Base-by-base conservation (phyloP, 768 basidiomycete species). In the Podaxis carcinomalis region DNA sequence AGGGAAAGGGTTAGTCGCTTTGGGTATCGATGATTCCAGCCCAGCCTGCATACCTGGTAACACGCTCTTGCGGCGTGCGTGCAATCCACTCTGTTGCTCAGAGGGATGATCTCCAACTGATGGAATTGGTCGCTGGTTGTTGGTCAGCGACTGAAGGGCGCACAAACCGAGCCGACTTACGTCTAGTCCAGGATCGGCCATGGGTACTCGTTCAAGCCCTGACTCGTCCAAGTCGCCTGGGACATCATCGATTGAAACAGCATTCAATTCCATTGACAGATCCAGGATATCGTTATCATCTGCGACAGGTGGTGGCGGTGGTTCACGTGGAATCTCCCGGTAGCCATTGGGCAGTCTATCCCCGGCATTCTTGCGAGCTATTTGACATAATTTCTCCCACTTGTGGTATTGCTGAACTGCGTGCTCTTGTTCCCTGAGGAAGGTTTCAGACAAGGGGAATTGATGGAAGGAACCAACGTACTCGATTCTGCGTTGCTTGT, bases 61-160 rank as follows among this genome's bases (percentile, higher is more conserved):
- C 51, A 96, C 95, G 68, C 93, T 96, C 80, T 95, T 97, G 73
- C 96, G 84, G 67, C 96, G 87, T 36, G 95, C 86, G 75, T 99
- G 96, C 57, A 94, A 81, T 47, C 87, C 84, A 61, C 79, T 76
- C 57, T 82, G 73, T 64, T 51, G 50, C 50, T 80, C 73, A 32
- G 84, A 78, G 50, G 83, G 83, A 67, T 85, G 84, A 2, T 60
- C 59, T n/a, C 59, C 59, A 35, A 60, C 59, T 4, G 59, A 52
- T 23, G 59, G 59, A 46, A 60, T 42, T 47, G 59, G 59, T 53
- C 59, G 59, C 59, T 60, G 39, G 23, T 21, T 14, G 51, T 46
- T 10, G 51, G 35, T 60, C 16, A 42, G 50, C 21, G 39, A 50
- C 46, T 5, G 37, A 36, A 39, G 23, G 25, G 4, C 4, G 27